These are phyloP conservation scores for Neoarthrinium moseri DNA, from an alignment of 2,329 filamentous ascomycete species.

Conservation along the genomic window DNA sequence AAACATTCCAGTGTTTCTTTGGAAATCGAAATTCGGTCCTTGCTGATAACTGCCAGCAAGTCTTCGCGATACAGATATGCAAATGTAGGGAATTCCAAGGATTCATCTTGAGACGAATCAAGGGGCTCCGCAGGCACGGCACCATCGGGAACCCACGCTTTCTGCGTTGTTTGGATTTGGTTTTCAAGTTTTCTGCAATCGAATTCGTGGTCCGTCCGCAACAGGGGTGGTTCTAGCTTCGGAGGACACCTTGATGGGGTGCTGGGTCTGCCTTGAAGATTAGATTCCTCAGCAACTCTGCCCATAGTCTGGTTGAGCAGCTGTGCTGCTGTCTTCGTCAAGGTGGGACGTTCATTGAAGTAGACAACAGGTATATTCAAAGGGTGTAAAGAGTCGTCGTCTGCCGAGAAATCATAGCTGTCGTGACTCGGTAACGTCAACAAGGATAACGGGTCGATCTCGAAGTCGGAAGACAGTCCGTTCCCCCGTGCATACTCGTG, in stretches of 20 bases:
- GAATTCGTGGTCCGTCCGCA: conserved; percentile 24
- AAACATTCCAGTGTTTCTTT: conserved; percentile 19
- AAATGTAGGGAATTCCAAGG: conserved; percentile 20
- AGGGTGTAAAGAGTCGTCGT: no score
- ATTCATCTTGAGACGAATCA: conserved; percentile 20
- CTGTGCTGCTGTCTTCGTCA: conserved; percentile 15
- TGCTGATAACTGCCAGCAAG: conserved; percentile 6
- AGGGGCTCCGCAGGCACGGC: conserved; percentile 25
- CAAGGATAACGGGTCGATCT: no score
- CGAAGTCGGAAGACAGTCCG: conserved; percentile 22
- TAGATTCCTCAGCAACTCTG: no score
- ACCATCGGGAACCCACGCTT: conserved; percentile 12
- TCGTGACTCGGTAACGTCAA: no score
- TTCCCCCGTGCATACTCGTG: conserved; percentile 26
- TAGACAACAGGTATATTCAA: conserved; percentile 14
- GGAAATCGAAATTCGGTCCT: conserved; percentile 21
- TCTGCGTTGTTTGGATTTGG: conserved; percentile 14
- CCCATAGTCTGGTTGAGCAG: no score
- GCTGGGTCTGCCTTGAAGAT: no score
- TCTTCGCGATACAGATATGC: conserved; percentile 13
- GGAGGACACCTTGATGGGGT: no score
- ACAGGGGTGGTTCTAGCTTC: conserved; percentile 23
- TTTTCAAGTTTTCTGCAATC: conserved; percentile 20
- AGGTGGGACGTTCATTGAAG: conserved; percentile 16
- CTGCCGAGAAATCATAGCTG: no score